Evolutionary conservation across 805 yeast species (phyloP).

Genomic region (Cyberlindnera euphorbiae): DNA sequence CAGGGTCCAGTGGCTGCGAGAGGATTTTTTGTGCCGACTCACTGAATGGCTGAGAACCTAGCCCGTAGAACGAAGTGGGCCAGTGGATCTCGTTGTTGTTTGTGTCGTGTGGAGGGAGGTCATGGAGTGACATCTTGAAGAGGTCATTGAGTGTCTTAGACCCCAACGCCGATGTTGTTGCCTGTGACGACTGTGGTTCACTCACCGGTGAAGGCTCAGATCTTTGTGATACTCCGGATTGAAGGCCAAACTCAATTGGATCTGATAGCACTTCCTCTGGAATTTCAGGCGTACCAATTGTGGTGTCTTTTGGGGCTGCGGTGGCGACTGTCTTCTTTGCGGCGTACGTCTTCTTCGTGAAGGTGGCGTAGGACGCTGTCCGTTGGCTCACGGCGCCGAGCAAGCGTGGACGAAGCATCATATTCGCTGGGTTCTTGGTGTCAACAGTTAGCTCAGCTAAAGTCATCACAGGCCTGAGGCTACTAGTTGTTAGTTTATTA

Average conservation of each 20-base stretch:
- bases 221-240: slow-evolving; percentile 21
- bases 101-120: slow-evolving; percentile 16
- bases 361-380: too few relatives aligned
- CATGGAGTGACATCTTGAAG: slow-evolving; percentile 20
- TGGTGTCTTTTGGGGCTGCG: neutral
- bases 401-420: too few relatives aligned
- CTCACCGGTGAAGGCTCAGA: too few relatives aligned
- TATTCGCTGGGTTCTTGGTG: too few relatives aligned
- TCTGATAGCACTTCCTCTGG: slow-evolving; percentile 14
- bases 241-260: slow-evolving; percentile 23
- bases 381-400: too few relatives aligned
- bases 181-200: too few relatives aligned
- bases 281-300: neutral
- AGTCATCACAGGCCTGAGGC: too few relatives aligned
- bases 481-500: too few relatives aligned
- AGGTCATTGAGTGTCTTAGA: slow-evolving; percentile 16
- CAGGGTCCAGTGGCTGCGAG: slow-evolving; percentile 53
- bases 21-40: slow-evolving; percentile 55
- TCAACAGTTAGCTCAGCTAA: too few relatives aligned
- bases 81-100: slow-evolving; percentile 48
- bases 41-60: slow-evolving; percentile 75
- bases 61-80: slow-evolving; percentile 83
- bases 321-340: too few relatives aligned
- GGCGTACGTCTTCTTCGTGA: too few relatives aligned
- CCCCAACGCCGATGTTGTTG: slow-evolving; percentile 9